Evolutionary conservation across 2,329 filamentous ascomycete genomes (phyloP).

Genomic region (Hypocrella siamensis): DNA sequence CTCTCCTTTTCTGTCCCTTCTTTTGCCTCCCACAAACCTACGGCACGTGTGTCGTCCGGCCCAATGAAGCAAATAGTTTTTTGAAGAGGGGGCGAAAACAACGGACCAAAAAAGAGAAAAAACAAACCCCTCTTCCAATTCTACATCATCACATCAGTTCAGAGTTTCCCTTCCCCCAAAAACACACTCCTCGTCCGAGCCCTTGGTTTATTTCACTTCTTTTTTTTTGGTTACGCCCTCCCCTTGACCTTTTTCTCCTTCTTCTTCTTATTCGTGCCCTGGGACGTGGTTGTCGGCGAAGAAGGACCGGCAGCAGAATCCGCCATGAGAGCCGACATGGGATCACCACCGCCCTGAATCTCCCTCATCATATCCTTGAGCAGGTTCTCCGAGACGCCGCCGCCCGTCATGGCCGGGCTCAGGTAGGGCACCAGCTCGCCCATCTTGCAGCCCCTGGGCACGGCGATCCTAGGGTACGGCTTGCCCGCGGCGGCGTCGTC

Average conservation of each 20-base stretch:
- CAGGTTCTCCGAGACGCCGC: slow-evolving; percentile 86
- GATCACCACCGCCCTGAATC: slow-evolving; percentile 46
- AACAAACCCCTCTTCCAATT: no score
- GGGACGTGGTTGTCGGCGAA: slow-evolving; percentile 8
- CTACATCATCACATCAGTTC: no score
- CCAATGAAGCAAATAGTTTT: no score
- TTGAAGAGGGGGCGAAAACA: no score
- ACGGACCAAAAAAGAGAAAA: no score
- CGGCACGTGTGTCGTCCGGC: no score
- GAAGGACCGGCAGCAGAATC: slow-evolving; percentile 3
- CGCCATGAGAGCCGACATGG: slow-evolving; percentile 26
- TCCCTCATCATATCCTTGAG: slow-evolving; percentile 95
- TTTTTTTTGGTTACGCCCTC: slow-evolving; percentile 9
- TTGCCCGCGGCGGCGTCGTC: slow-evolving; percentile 46
- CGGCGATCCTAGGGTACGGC: slow-evolving; percentile 54
- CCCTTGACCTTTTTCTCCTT: slow-evolving; percentile 35
- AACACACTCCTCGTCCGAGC: no score
- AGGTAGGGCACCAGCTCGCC: slow-evolving; percentile 70
- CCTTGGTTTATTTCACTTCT: no score
- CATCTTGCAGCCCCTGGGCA: slow-evolving; percentile 87
- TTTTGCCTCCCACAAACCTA: not conserved
- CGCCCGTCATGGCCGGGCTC: slow-evolving; percentile 78
- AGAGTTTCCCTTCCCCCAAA: no score
- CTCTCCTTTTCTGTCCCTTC: not conserved
- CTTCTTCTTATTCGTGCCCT: slow-evolving; percentile 22